These are phyloP conservation scores for Nitzschia palea DNA, from an alignment of 108 stramenopile genomes.

Conservation along the genomic window DNA sequence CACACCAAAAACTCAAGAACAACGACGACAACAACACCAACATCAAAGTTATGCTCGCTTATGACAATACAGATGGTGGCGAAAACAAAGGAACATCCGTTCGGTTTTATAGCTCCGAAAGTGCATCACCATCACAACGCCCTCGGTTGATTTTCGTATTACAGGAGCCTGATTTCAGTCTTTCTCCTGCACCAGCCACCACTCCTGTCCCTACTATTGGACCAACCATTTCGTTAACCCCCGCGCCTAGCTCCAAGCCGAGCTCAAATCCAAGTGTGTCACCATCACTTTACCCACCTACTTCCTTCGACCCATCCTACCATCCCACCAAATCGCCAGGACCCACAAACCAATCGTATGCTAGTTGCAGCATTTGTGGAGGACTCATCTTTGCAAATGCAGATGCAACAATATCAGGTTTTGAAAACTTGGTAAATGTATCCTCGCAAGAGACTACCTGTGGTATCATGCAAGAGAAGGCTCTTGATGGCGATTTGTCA, in stretches of 20 bases:
- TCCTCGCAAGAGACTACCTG: background rate
- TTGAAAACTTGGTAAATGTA: background rate
- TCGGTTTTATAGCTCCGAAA: conserved; percentile 1
- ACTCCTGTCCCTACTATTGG: background rate
- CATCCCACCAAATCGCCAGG: background rate
- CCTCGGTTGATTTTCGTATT: background rate
- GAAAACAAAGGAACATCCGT: background rate
- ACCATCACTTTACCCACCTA: background rate
- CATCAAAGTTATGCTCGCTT: background rate
- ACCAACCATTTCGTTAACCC: background rate
- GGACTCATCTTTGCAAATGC: background rate
- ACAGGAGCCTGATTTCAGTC: background rate
- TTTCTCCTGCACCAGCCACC: background rate
- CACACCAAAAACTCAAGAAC: too few relatives aligned
- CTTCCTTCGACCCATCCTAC: background rate
- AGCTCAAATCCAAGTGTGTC: background rate
- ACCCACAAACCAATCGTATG: background rate
- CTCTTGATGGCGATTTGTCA: background rate
- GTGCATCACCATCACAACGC: background rate
- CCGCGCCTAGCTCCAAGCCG: background rate
- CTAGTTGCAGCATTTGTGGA: background rate
- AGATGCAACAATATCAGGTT: background rate
- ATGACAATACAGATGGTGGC: background rate
- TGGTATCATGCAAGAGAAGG: background rate
- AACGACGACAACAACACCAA: background rate